A percentile compares a stretch with the other conserved stretches of the same genome.
These are phyloP conservation scores for Phlebopus sp. DNA, from an alignment of 1,284 basidiomycete species.

Conservation along the genomic window DNA sequence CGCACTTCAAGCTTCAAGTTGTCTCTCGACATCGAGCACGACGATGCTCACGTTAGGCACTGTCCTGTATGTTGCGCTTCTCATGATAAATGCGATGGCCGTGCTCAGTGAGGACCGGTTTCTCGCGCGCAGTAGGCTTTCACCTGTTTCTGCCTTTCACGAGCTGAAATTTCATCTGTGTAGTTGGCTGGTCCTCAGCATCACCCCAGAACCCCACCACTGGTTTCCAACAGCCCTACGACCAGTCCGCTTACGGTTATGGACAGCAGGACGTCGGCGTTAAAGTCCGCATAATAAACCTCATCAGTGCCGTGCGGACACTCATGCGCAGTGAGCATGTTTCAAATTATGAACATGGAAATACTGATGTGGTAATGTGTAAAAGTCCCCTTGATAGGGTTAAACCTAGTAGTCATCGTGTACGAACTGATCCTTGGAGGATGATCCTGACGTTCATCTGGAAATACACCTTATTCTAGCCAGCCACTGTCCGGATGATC, in stretches of 20 bases:
- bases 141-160: constrained; percentile 3
- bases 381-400: constrained; percentile 81
- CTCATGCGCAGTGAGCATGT: constrained; percentile 82
- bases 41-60: constrained; percentile 58
- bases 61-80: constrained; percentile 70
- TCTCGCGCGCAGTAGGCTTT: constrained; percentile 80
- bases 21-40: constrained; percentile 18
- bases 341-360: constrained; percentile 13
- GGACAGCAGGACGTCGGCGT: constrained; percentile 64
- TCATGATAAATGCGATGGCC: constrained; percentile 91
- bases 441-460: constrained; percentile 20
- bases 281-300: constrained; percentile 85
- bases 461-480: constrained; percentile 9
- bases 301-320: constrained; percentile 92
- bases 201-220: constrained; percentile 53
- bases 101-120: constrained; percentile 95
- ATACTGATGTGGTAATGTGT: constrained; percentile 14
- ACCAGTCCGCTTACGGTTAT: constrained; percentile 56
- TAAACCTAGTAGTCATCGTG: constrained; percentile 80
- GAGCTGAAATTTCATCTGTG: constrained; percentile 12
- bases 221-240: constrained; percentile 64
- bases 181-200: constrained; percentile 92
- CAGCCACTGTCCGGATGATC: constrained; percentile 11
- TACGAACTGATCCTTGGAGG: constrained; percentile 75
- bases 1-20: too few species aligned